These are phyloP conservation scores for Colletotrichum incanum DNA, from an alignment of 2,329 filamentous ascomycete genomes.

Conservation along the genomic window DNA sequence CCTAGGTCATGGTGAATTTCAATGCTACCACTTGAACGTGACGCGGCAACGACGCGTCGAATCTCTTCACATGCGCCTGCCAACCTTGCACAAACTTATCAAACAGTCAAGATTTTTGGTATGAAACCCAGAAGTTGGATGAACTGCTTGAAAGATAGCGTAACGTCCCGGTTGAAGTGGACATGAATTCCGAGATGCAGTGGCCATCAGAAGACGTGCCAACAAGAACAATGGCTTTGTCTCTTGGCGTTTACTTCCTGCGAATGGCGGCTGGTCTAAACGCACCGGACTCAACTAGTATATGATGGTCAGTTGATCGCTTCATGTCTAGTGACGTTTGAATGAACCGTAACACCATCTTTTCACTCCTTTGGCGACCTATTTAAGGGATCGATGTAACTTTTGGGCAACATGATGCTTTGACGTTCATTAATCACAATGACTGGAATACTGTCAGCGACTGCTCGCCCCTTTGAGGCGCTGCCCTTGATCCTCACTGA, in stretches of 20 bases:
- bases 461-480: background rate
- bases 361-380: conserved; percentile 4
- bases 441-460: background rate
- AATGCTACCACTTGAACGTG: conserved; percentile 27
- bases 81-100: background rate
- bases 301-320: conserved; percentile 38
- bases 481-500: conserved; percentile 10
- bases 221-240: conserved; percentile 15
- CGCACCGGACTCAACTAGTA: conserved; percentile 25
- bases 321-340: conserved; percentile 17
- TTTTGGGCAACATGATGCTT: conserved; percentile 2
- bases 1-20: conserved; percentile 4
- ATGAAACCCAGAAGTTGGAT: background rate
- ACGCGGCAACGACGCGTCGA: conserved; percentile 5
- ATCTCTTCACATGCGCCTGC: background rate
- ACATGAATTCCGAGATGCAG: too few relatives aligned
- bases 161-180: conserved; percentile 25
- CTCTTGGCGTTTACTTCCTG: background rate
- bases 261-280: conserved; percentile 2
- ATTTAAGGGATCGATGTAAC: conserved; percentile 11
- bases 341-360: background rate
- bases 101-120: too few relatives aligned
- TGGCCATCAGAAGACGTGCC: conserved; percentile 9
- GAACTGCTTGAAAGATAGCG: background rate
- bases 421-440: conserved; percentile 13